Conservation (phyloP, 768 basidiomycete genomes). For the Punctularia strigosozonata region DNA sequence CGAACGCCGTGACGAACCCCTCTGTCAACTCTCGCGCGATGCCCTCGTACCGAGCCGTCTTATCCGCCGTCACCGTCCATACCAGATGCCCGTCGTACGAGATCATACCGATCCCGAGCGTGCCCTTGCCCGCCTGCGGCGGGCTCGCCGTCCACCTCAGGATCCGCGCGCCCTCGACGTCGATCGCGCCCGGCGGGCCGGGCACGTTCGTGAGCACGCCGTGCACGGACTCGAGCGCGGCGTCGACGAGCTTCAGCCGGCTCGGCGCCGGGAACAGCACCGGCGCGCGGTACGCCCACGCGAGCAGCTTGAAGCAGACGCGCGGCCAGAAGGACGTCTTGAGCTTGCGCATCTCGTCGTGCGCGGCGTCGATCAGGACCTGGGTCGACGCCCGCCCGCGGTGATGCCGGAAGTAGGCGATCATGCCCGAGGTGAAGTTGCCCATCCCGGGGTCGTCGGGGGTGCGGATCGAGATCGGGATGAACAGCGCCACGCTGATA, state of each 20-base stretch:
- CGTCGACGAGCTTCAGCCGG: neutral
- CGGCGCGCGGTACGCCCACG: neutral
- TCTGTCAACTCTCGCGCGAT: neutral
- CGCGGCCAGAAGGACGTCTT: neutral
- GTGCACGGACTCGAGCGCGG: neutral
- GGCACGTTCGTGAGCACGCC: conserved; percentile 1
- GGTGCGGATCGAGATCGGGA: conserved; percentile 1
- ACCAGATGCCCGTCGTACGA: conserved; percentile 1
- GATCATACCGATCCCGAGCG: neutral
- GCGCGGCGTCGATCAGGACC: neutral
- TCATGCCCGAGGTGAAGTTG: neutral
- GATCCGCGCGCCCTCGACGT: neutral
- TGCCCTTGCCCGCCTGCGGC: conserved; percentile 1
- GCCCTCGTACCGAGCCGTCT: neutral
- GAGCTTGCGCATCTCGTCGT: conserved; percentile 1
- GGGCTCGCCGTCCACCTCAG: neutral
- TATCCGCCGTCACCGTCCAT: conserved; percentile 1
- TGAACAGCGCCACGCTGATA: neutral
- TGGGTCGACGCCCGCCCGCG: neutral
- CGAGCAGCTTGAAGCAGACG: neutral
- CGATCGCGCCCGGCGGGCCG: neutral
- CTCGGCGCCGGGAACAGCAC: neutral
- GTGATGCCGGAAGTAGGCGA: neutral
- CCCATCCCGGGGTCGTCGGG: neutral
- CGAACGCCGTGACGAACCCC: neutral